Evolutionary conservation across 305 asterid genomes (phyloP).

Genomic region (Petunia hybrid): DNA sequence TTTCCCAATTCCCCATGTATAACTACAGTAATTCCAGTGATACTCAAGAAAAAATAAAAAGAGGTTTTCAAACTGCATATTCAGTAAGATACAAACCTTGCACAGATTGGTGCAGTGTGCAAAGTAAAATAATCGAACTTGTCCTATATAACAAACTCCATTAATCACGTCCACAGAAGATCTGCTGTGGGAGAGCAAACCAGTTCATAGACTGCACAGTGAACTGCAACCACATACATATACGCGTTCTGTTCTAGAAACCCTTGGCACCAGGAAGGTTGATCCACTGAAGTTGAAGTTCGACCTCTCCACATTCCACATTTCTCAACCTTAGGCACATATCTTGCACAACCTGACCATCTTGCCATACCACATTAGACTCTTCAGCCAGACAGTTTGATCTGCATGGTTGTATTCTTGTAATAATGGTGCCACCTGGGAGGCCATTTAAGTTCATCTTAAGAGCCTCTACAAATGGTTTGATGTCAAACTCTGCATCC

Average conservation of each 20-base stretch:
- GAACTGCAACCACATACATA: background rate
- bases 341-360: constrained; percentile 68
- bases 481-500: constrained; percentile 74
- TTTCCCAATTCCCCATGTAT: background rate
- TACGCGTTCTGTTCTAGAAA: constrained; percentile 36
- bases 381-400: constrained; percentile 79
- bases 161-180: background rate
- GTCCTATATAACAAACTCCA: constrained; percentile 9
- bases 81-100: constrained; percentile 31
- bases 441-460: constrained; percentile 53
- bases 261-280: constrained; percentile 69
- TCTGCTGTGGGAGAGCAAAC: background rate
- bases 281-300: constrained; percentile 85
- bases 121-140: constrained; percentile 7
- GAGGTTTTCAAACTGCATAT: constrained; percentile 8
- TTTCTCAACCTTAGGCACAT: constrained; percentile 78
- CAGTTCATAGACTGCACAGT: background rate
- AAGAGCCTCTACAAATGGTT: constrained; percentile 65
- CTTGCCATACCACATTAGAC: constrained; percentile 65
- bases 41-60: background rate
- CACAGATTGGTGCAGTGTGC: constrained; percentile 28
- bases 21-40: background rate
- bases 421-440: constrained; percentile 69
- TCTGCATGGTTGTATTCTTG: constrained; percentile 59
- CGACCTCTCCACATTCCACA: constrained; percentile 90